A percentile compares a stretch with the other conserved stretches of the same genome.
Evolutionary conservation across 345 rosid genomes (phyloP).

Genomic region (Citropsis articulata): DNA sequence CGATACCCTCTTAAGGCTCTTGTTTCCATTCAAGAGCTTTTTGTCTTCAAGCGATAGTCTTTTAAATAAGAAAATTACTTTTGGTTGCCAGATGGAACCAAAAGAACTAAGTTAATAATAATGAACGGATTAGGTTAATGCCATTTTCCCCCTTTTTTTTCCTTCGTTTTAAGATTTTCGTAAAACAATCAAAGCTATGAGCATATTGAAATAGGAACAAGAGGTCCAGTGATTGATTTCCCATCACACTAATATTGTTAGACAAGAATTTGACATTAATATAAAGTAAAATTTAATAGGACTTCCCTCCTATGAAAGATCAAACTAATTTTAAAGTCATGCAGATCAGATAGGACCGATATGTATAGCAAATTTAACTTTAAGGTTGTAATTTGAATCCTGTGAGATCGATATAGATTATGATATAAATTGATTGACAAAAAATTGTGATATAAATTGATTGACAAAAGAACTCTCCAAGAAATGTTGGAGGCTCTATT

Average conservation of each 20-base stretch:
- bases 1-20: constrained; percentile 18
- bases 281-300: too few species aligned
- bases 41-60: constrained; percentile 2
- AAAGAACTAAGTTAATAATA: background rate
- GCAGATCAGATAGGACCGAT: too few species aligned
- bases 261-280: too few species aligned
- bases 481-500: background rate
- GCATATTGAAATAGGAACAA: background rate
- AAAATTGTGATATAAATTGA: background rate
- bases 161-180: background rate
- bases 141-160: background rate
- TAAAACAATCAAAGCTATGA: background rate
- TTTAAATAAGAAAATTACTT: background rate
- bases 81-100: background rate
- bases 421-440: too few species aligned
- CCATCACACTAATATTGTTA: too few species aligned
- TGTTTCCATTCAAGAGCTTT: background rate
- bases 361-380: too few species aligned
- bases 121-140: background rate
- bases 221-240: background rate
- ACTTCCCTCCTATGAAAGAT: too few species aligned
- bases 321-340: too few species aligned
- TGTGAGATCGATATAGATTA: too few species aligned
- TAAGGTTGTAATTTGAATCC: too few species aligned
- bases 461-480: background rate